phyloP scores from a whole-genome alignment of 805 yeast genomes.

The Kodamaea sagamina region DNA sequence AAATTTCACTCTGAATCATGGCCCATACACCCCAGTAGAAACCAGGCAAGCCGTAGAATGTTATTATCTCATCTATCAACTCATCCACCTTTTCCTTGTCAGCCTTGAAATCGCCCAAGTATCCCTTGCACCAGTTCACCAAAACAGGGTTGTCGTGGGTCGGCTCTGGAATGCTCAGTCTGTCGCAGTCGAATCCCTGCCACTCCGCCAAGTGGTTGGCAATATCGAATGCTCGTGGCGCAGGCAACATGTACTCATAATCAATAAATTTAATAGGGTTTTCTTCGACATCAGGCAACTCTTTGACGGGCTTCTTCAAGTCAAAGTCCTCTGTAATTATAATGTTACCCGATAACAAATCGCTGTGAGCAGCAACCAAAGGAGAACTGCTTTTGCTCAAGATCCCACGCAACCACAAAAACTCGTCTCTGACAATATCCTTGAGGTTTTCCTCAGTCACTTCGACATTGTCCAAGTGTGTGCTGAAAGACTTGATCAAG shows the following conservation, averaged over 20 bases:
- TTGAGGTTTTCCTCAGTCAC: constrained; percentile 30
- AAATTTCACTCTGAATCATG: constrained; percentile 67
- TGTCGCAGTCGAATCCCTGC: constrained; percentile 79
- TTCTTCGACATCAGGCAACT: constrained; percentile 21
- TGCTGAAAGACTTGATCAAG: constrained; percentile 36
- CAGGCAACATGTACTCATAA: constrained; percentile 71
- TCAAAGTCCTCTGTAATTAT: constrained; percentile 50
- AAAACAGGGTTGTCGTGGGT: constrained; percentile 42
- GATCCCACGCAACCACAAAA: constrained; percentile 52
- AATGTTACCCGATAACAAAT: constrained; percentile 71
- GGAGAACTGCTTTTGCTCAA: constrained; percentile 49
- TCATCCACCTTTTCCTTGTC: constrained; percentile 35
- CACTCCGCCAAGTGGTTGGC: constrained; percentile 77
- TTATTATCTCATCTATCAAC: constrained; percentile 55
- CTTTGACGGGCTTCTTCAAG: constrained; percentile 16
- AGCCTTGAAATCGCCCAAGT: constrained; percentile 42
- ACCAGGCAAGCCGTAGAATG: constrained; percentile 78
- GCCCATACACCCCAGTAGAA: constrained; percentile 88
- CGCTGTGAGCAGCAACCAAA: constrained; percentile 67
- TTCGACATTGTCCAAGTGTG: constrained; percentile 27
- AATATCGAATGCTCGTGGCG: constrained; percentile 73
- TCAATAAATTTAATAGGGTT: constrained; percentile 63
- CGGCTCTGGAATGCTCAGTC: constrained; percentile 58
- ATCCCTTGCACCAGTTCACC: constrained; percentile 59
- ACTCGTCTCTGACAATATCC: constrained; percentile 49